phyloP scores from a whole-genome alignment of 495 filamentous ascomycete species.

The Baudoinia panamericana region DNA sequence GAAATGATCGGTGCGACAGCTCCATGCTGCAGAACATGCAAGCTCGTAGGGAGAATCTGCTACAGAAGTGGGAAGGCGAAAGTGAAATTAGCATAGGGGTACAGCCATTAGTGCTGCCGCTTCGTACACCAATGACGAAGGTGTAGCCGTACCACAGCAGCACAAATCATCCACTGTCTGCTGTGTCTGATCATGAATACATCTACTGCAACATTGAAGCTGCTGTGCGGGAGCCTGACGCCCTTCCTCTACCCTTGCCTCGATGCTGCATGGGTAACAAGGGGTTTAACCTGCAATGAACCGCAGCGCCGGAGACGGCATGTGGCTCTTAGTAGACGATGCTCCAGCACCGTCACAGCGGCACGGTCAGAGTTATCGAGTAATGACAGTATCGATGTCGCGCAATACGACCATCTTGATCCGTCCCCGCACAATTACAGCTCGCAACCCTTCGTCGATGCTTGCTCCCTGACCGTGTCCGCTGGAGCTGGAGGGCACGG shows the following conservation, averaged over 20 bases:
- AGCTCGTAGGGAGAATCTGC: too few relatives aligned
- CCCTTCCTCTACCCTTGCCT: slow-evolving; percentile 53
- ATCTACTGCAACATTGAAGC: too few relatives aligned
- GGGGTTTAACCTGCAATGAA: slow-evolving; percentile 17
- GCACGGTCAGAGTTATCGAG: slow-evolving; percentile 22
- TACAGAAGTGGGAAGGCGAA: too few relatives aligned
- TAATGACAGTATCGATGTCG: slow-evolving; percentile 20
- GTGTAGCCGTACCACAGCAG: too few relatives aligned
- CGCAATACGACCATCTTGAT: slow-evolving; percentile 48
- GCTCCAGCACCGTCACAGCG: slow-evolving; percentile 17
- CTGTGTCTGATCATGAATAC: too few relatives aligned
- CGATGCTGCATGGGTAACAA: slow-evolving; percentile 22
- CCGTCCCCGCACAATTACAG: slow-evolving; percentile 71
- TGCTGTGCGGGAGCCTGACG: too few relatives aligned
- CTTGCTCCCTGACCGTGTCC: slow-evolving; percentile 59
- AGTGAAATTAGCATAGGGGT: too few relatives aligned
- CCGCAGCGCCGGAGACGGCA: not conserved
- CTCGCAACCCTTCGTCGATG: slow-evolving; percentile 70
- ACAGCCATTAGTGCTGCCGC: too few relatives aligned
- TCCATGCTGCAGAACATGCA: too few relatives aligned
- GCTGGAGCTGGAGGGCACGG: slow-evolving; percentile 77
- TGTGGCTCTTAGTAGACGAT: not conserved
- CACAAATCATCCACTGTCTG: too few relatives aligned
- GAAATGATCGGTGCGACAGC: too few relatives aligned
- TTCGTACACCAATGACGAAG: too few relatives aligned